These are phyloP conservation scores for Punica granatum DNA, from an alignment of 345 rosid species.

Conservation along the genomic window DNA sequence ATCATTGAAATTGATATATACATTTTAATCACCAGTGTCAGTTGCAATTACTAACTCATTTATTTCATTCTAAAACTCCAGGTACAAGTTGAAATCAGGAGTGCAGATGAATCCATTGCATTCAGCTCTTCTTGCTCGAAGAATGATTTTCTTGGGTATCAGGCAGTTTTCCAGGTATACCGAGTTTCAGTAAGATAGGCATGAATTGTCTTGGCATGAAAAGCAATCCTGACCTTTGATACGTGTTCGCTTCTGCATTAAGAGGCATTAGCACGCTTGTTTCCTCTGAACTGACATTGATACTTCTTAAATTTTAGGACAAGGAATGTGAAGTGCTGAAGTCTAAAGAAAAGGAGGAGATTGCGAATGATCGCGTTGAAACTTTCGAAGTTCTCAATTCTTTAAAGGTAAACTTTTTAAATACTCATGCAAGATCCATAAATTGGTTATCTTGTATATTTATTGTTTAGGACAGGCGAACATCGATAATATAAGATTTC, in stretches of 20 bases:
- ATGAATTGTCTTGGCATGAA: not conserved
- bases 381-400: constrained; percentile 48
- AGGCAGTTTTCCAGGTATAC: constrained; percentile 74
- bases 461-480: not conserved
- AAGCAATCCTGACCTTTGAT: not conserved
- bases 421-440: not conserved
- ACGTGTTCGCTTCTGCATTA: not conserved
- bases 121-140: constrained; percentile 68
- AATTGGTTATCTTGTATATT: not conserved
- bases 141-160: constrained; percentile 72
- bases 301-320: constrained; percentile 41
- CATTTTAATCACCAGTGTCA: not conserved
- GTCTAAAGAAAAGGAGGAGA: constrained; percentile 34
- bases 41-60: not conserved
- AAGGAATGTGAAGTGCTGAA: constrained; percentile 46
- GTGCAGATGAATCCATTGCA: constrained; percentile 44
- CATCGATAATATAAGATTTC: not conserved
- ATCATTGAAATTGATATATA: not conserved
- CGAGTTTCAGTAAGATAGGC: not conserved
- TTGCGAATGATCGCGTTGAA: constrained; percentile 28
- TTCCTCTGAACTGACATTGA: not conserved
- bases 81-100: constrained; percentile 72
- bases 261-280: not conserved
- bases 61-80: constrained; percentile 14
- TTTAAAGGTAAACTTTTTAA: constrained; percentile 40